Evolutionary conservation across 306 rosid species (phyloP).

Genomic region (Myrica gale): DNA sequence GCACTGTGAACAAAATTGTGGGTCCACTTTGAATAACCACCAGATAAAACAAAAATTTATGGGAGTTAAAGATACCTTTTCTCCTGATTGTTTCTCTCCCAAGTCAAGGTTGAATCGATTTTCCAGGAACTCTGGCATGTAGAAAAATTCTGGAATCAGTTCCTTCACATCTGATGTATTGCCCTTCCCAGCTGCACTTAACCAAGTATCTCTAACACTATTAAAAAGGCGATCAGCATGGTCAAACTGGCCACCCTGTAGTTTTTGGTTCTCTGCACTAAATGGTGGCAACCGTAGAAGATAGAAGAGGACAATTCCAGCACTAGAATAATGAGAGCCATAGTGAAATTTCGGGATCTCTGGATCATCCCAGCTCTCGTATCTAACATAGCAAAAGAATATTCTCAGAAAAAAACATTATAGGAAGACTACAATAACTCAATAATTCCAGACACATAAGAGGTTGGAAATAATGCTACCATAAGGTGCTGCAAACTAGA

Average conservation of each 20-base stretch:
- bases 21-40: conserved; percentile 1
- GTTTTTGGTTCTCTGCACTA: conserved; percentile 91
- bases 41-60: not conserved
- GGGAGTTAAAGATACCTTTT: conserved; percentile 60
- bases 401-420: conserved; percentile 11
- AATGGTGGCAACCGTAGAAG: conserved; percentile 96
- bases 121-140: conserved; percentile 92
- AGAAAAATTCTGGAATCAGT: conserved; percentile 95
- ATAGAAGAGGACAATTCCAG: conserved; percentile 98
- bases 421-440: not conserved
- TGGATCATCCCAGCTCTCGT: conserved; percentile 99
- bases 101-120: conserved; percentile 88
- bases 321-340: conserved; percentile 99
- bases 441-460: conserved; percentile 1
- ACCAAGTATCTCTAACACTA: conserved; percentile 93
- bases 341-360: conserved; percentile 98
- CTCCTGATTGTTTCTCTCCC: conserved; percentile 99
- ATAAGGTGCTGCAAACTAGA: not conserved
- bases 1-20: conserved; percentile 10
- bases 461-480: not conserved
- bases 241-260: conserved; percentile 99
- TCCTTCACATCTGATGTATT: conserved; percentile 99
- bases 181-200: conserved; percentile 97
- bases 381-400: conserved; percentile 41
- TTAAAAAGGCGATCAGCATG: conserved; percentile 99